Percentiles rank a stretch among this genome's conserved stretches.
Conservation (phyloP, 2,329 filamentous ascomycete genomes). For the Cryphonectria carpinicola region DNA sequence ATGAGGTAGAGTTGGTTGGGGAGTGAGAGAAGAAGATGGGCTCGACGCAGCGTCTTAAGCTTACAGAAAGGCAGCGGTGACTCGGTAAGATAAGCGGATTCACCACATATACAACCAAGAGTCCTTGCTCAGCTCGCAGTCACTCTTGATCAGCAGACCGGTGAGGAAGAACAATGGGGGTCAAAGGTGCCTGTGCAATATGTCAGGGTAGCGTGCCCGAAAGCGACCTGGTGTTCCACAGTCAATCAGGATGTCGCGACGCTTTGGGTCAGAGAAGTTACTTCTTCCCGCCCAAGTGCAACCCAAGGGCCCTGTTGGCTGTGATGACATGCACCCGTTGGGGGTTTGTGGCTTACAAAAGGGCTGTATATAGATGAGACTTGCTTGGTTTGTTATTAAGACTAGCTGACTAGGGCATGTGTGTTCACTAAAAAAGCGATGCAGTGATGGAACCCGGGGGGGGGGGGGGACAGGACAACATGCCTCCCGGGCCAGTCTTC, state of each 20-base stretch:
- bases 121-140: not conserved
- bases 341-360: not conserved
- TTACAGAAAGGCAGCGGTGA: too few relatives aligned
- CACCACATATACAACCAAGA: not conserved
- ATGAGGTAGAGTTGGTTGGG: not conserved
- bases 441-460: not conserved
- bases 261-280: not conserved
- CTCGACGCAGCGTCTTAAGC: not conserved
- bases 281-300: not conserved
- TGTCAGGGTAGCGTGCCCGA: not conserved
- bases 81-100: not conserved
- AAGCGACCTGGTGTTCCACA: not conserved
- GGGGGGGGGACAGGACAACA: not conserved
- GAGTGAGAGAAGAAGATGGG: not conserved
- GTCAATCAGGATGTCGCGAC: not conserved
- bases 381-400: not conserved
- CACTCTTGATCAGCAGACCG: constrained; percentile 4
- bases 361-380: constrained; percentile 2
- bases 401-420: not conserved
- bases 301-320: not conserved
- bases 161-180: not conserved
- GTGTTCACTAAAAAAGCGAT: not conserved
- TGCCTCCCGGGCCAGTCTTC: not conserved
- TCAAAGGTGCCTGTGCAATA: not conserved
- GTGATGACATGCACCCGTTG: not conserved